Evolutionary conservation across 2,329 filamentous ascomycete genomes (phyloP), one percentile per base, ranked within the genome.

Genomic region (Xylaria digitata): DNA sequence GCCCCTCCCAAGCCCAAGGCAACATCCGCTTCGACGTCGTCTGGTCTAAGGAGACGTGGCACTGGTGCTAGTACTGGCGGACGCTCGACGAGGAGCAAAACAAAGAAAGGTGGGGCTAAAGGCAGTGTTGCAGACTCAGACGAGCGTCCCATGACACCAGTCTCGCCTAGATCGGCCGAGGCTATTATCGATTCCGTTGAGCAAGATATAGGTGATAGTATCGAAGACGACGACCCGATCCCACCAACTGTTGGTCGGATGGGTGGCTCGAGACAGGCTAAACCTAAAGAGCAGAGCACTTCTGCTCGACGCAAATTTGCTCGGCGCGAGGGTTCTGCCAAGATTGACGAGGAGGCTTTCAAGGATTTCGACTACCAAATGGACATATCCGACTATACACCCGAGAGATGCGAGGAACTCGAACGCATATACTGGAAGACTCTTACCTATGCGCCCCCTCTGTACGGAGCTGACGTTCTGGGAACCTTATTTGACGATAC

Each of bases 371-470:
- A 98, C 77, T 98, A 98, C 78, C 89, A 88, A 55, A 91, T 97
- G 80, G 90, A 95, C 71, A 87, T 93, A 37, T 92, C 94, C 6
- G 93, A 98, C 61, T 99, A 92, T 77, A 97, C 94, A 0, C 86
- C 91, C 0, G 95, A 98, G 78, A 88, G 96, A 66, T 98, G 96
- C 77, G 93, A 96, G 73, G 96, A 99, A 77, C 86, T 99, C 6
- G 96, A 99, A 80, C 91, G 93, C 60, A 91, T 90, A 49, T 99
- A 99, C 81, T 99, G 96, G 96, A 97, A 96, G 81, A 97, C 93
- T 0, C 85, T 99, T 69, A 97, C 94, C 23, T 99, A 96, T 80
- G 96, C 95, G 53, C 90, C 93, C 63, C 96, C 96, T 0, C 88
- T 99, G 78, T 99, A 99, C 74, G 96, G 96, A 59, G 96, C 96